Evolutionary conservation across 2,329 filamentous ascomycete species (phyloP), one percentile per base, ranked within the genome.

Genomic region (Ophiostoma tasmaniense): DNA sequence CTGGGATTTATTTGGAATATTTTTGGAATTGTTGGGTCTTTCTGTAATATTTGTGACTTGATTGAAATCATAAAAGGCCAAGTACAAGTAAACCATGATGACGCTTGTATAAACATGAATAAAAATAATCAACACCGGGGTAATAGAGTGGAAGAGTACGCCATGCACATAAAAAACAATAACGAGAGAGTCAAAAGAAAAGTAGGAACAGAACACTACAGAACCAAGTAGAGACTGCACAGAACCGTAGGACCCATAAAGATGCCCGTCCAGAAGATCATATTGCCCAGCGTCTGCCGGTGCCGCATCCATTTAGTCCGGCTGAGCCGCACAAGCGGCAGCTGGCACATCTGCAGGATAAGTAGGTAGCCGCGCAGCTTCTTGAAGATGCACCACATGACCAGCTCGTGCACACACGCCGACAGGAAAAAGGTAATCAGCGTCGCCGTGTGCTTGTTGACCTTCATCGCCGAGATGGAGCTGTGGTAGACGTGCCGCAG

Each of bases 351-450:
- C 76, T 93, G 90, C 74, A 90, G 78, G n/a, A 87, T 79, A 28
- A 93, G 84, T 64, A 93, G 78, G 74, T 93, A 93, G 0, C 90
- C 90, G 52, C 90, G 81, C 11, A 93, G 81, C 77, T 92, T 92
- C 77, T 89, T 89, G 77, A 93, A 93, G 42, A 93, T 81, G 73
- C 90, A 90, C 81, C 89, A 90, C 90, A 93, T 93, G 74, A 92
- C 84, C 64, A 93, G 79, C 77, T 93, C 90, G 74, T 93, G 90
- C 25, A 91, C 83, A 71, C 88, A 83, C 0, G 90, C 89, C 8
- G 85, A 89, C 22, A 93, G 79, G 72, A 92, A 82, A 75, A 93
- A 93, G 0, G 90, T 93, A 62, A 91, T 87, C 67, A 92, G 84
- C 0, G 90, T 92, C 1, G 91, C 91, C 4, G 87, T 86, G 72